phyloP scores from a whole-genome alignment of 148 eudicot species.

The Euryodendron excelsum region DNA sequence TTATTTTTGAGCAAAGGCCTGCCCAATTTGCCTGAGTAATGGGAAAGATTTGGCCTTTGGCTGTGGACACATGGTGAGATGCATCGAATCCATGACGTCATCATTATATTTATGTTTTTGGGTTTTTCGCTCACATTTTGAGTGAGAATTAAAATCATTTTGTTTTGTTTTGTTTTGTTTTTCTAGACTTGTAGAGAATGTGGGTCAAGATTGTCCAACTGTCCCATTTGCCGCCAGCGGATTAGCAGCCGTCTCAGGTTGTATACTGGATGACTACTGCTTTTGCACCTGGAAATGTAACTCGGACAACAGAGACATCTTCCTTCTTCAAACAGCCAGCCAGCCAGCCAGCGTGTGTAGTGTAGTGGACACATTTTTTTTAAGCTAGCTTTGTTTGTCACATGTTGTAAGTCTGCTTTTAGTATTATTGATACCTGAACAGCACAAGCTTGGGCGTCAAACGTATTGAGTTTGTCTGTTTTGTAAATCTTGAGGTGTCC shows the following conservation, averaged over 20 bases:
- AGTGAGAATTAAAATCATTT: neutral
- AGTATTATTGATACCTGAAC: no score
- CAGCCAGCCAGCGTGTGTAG: no score
- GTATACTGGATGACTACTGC: slow-evolving; percentile 39
- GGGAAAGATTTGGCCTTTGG: slow-evolving; percentile 38
- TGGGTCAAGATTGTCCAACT: slow-evolving; percentile 33
- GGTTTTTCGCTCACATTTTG: neutral
- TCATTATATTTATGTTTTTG: no score
- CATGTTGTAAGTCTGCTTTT: no score
- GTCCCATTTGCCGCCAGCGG: slow-evolving; percentile 40
- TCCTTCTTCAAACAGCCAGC: no score
- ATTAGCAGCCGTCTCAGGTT: slow-evolving; percentile 41
- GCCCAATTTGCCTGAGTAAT: slow-evolving; percentile 44
- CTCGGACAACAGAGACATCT: no score
- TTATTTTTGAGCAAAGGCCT: slow-evolving; percentile 26
- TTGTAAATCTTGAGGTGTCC: no score
- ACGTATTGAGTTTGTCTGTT: no score
- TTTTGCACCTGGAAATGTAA: neutral
- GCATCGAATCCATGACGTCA: neutral
- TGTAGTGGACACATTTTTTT: no score
- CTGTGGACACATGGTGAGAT: slow-evolving; percentile 48
- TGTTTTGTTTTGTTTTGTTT: no score
- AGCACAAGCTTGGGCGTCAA: no score
- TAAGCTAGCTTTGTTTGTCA: no score
- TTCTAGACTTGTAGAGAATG: slow-evolving; percentile 45